These are phyloP conservation scores for Onygenales sp. DNA, from an alignment of 2,329 filamentous ascomycete genomes.

Conservation along the genomic window DNA sequence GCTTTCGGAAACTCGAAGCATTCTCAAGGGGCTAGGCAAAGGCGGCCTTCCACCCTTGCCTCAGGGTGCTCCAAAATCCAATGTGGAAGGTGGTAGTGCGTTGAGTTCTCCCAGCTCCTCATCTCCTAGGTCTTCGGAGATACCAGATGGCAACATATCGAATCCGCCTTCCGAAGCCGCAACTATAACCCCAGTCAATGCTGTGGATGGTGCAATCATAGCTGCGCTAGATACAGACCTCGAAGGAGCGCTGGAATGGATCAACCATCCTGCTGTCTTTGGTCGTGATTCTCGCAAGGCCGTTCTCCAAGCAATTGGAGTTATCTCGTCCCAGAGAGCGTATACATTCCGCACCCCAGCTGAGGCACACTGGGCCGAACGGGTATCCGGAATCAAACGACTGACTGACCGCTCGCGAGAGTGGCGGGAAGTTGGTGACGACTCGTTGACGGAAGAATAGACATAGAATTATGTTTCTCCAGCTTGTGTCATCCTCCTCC, in stretches of 20 bases:
- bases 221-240: slow-evolving; percentile 83
- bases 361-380: slow-evolving; percentile 78
- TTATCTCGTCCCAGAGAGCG: slow-evolving; percentile 87
- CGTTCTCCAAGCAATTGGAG: slow-evolving; percentile 89
- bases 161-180: slow-evolving; percentile 32
- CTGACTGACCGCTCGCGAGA: slow-evolving; percentile 77
- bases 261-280: slow-evolving; percentile 92
- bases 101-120: slow-evolving; percentile 26
- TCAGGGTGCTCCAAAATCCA: slow-evolving; percentile 33
- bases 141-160: slow-evolving; percentile 20
- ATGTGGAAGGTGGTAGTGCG: slow-evolving; percentile 29
- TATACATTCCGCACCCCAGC: slow-evolving; percentile 89
- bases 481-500: slow-evolving; percentile 2
- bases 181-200: slow-evolving; percentile 43
- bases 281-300: slow-evolving; percentile 89
- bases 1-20: slow-evolving; percentile 84
- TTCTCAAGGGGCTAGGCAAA: slow-evolving; percentile 91
- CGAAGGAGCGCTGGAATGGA: slow-evolving; percentile 89
- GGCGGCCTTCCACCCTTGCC: slow-evolving; percentile 86
- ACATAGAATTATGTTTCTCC: background rate
- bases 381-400: slow-evolving; percentile 70
- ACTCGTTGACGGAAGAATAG: slow-evolving; percentile 52
- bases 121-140: slow-evolving; percentile 29
- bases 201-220: slow-evolving; percentile 78
- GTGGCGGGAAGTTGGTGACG: slow-evolving; percentile 80